These are phyloP conservation scores for Durusdinium trenchii DNA, from an alignment of 73 alveolate genomes.

Conservation along the genomic window DNA sequence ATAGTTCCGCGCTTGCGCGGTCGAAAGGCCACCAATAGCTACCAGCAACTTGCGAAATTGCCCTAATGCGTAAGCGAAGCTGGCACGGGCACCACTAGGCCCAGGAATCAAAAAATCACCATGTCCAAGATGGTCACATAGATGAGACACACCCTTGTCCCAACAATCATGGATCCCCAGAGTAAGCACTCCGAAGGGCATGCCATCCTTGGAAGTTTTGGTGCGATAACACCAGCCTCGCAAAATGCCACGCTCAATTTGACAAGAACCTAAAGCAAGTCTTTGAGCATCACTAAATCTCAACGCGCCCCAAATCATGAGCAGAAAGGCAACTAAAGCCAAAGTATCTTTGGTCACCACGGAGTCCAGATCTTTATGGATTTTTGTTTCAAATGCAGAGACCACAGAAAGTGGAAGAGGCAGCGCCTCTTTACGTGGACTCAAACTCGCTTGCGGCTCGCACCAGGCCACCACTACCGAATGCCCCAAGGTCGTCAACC, in stretches of 20 bases:
- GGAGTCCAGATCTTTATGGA: not conserved
- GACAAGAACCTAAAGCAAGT: not conserved
- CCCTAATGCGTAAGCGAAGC: not conserved
- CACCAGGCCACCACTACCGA: not conserved
- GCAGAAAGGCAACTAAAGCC: not conserved
- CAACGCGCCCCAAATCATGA: slow-evolving; percentile 9
- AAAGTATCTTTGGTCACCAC: not conserved
- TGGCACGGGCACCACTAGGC: not conserved
- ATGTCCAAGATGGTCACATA: not conserved
- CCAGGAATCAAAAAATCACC: not conserved
- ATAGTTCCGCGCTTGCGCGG: not conserved
- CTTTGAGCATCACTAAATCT: slow-evolving; percentile 20
- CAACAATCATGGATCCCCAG: not conserved
- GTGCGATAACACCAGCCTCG: slow-evolving; percentile 52
- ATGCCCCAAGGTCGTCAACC: not conserved
- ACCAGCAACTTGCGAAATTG: not conserved
- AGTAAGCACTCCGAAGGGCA: not conserved
- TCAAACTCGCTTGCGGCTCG: no score
- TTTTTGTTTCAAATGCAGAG: not conserved
- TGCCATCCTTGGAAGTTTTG: not conserved
- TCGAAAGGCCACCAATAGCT: not conserved
- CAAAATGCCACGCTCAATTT: not conserved
- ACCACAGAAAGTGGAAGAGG: slow-evolving; percentile 26
- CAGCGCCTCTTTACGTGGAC: not conserved
- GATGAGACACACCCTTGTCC: not conserved